A percentile compares a stretch with the other conserved stretches of the same genome.
Evolutionary conservation across 805 yeast species (phyloP).

Genomic region (Pichia manshurica): DNA sequence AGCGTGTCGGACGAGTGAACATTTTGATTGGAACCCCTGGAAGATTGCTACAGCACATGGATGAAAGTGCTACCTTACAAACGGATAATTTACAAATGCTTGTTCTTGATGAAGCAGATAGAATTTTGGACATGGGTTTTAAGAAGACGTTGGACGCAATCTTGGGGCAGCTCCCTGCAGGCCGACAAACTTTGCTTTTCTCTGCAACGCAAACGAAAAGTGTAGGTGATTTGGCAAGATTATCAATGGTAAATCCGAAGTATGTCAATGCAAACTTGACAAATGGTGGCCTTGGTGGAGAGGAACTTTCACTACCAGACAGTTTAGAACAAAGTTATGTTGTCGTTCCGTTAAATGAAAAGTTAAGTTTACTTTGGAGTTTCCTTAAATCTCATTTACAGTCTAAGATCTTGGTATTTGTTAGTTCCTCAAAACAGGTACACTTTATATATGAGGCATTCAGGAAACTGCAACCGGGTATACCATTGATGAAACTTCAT

Average conservation of each 20-base stretch:
- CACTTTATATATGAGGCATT: conserved; percentile 85
- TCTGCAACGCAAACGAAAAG: conserved; percentile 89
- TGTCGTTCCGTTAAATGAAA: conserved; percentile 66
- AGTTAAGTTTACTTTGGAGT: conserved; percentile 80
- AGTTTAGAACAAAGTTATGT: conserved; percentile 80
- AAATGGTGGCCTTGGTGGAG: conserved; percentile 12
- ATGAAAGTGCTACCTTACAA: conserved; percentile 79
- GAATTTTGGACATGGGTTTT: conserved; percentile 93
- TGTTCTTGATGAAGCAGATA: conserved; percentile 87
- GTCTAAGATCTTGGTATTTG: conserved; percentile 72
- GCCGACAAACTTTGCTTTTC: conserved; percentile 77
- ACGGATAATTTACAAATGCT: conserved; percentile 68
- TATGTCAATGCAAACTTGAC: conserved; percentile 43
- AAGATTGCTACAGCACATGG: conserved; percentile 81
- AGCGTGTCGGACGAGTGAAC: conserved; percentile 72
- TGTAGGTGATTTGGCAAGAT: conserved; percentile 74
- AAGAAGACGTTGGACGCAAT: conserved; percentile 77
- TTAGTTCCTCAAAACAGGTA: conserved; percentile 85
- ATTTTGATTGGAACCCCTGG: conserved; percentile 92
- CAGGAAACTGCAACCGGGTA: conserved; percentile 86
- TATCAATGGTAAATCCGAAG: conserved; percentile 60
- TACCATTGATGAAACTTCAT: conserved; percentile 75
- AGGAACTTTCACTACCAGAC: conserved; percentile 57
- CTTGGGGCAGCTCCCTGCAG: conserved; percentile 66
- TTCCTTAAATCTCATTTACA: conserved; percentile 80